Conservation (phyloP, 1,139 yeast species). For the Entelexis paramagnoliae region DNA sequence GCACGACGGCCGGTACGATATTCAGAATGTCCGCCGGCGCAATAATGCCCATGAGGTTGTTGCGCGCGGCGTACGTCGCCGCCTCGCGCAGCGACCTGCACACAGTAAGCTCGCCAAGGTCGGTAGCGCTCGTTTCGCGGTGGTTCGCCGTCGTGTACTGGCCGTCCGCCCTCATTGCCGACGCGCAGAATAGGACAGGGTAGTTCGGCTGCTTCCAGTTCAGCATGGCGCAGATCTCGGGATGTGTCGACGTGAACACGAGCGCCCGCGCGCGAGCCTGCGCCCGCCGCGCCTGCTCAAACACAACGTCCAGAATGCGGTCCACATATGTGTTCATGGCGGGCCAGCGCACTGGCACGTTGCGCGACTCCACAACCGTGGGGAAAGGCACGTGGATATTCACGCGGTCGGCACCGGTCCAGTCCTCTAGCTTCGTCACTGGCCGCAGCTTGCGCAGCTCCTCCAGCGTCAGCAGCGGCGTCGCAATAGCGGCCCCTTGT, state of each 20-base stretch:
- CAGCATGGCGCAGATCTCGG: conserved; percentile 78
- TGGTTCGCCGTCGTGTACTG: conserved; percentile 31
- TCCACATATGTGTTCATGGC: conserved; percentile 70
- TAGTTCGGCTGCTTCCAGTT: conserved; percentile 98
- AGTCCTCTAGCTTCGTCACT: conserved; percentile 33
- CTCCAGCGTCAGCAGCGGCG: conserved; percentile 36
- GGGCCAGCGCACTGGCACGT: conserved; percentile 24
- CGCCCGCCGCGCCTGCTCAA: conserved; percentile 53
- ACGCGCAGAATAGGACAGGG: conserved; percentile 81
- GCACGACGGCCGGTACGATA: conserved; percentile 66
- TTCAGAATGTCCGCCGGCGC: conserved; percentile 60
- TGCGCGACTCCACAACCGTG: conserved; percentile 46
- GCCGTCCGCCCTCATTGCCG: conserved; percentile 30
- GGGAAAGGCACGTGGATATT: conserved; percentile 78
- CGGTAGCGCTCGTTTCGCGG: conserved; percentile 13
- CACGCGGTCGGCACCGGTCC: conserved; percentile 33
- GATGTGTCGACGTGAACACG: conserved; percentile 75
- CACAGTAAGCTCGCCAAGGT: conserved; percentile 25
- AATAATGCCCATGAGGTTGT: conserved; percentile 75
- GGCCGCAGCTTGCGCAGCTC: conserved; percentile 35
- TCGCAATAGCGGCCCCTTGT: conserved; percentile 39
- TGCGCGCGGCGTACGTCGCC: conserved; percentile 61
- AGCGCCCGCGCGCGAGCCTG: conserved; percentile 34
- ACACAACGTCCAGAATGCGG: conserved; percentile 56
- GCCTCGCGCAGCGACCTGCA: conserved; percentile 53